A percentile compares a stretch with the other conserved stretches of the same genome.
These are phyloP conservation scores for Furcasterigmium furcatum DNA, from an alignment of 2,329 filamentous ascomycete species.

Conservation along the genomic window DNA sequence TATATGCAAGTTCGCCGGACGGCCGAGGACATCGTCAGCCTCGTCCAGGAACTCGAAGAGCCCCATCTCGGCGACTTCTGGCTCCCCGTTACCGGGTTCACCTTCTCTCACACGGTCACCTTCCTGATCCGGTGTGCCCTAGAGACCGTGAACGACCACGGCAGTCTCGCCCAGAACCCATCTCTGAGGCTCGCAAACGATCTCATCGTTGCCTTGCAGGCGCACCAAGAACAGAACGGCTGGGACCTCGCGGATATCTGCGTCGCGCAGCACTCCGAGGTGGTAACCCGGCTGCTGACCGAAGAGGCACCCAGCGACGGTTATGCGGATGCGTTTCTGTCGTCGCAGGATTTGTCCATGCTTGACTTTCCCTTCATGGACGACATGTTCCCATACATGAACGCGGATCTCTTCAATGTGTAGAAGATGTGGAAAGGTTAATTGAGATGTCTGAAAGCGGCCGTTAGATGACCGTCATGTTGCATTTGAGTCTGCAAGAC, in stretches of 20 bases:
- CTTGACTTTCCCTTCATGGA: conserved; percentile 4
- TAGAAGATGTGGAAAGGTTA: not conserved
- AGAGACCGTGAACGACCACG: conserved; percentile 33
- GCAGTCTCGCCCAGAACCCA: conserved; percentile 28
- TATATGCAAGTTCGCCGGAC: conserved; percentile 39
- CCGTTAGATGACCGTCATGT: no score
- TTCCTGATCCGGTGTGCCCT: conserved; percentile 47
- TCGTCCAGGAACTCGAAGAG: conserved; percentile 41
- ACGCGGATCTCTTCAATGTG: not conserved
- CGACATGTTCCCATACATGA: conserved; percentile 1
- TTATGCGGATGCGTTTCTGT: not conserved
- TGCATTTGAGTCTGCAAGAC: no score
- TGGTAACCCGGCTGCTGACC: conserved; percentile 39
- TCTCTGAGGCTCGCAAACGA: conserved; percentile 39
- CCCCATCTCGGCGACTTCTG: conserved; percentile 45
- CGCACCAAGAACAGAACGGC: conserved; percentile 30
- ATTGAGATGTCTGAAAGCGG: no score
- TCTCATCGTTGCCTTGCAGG: conserved; percentile 33
- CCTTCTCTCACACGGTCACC: conserved; percentile 44
- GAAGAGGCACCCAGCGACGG: not conserved
- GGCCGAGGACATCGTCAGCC: conserved; percentile 44
- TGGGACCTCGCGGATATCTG: conserved; percentile 52
- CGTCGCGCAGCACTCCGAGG: conserved; percentile 40
- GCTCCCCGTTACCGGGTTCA: conserved; percentile 43
- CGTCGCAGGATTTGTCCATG: not conserved